Evolutionary conservation across 1,284 basidiomycete genomes (phyloP).

Genomic region (Phlebopus sp.): DNA sequence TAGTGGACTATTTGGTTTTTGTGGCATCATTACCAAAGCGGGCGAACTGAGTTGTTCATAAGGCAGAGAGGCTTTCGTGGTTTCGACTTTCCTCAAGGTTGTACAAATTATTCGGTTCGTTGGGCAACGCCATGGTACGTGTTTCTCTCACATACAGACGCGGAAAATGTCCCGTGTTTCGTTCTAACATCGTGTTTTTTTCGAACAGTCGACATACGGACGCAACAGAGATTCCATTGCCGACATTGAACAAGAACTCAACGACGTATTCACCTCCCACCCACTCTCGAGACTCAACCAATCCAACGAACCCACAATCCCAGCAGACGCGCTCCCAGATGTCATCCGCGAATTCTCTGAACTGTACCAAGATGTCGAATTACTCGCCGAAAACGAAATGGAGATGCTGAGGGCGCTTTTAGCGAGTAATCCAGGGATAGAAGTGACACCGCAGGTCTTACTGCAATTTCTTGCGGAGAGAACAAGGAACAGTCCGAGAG

Average conservation of each 20-base stretch:
- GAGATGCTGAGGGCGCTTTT: constrained; percentile 54
- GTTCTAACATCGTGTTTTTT: constrained; percentile 4
- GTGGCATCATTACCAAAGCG: constrained; percentile 16
- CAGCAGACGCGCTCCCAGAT: constrained; percentile 64
- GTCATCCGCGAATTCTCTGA: constrained; percentile 61
- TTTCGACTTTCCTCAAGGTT: constrained; percentile 4
- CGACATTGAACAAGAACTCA: constrained; percentile 65
- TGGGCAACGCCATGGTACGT: constrained; percentile 25
- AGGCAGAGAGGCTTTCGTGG: constrained; percentile 5
- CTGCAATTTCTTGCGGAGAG: constrained; percentile 63
- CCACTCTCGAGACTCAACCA: constrained; percentile 54
- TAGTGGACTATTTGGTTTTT: constrained; percentile 24
- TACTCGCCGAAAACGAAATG: constrained; percentile 59
- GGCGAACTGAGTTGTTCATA: not conserved
- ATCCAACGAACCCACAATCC: constrained; percentile 57
- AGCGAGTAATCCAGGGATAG: constrained; percentile 56
- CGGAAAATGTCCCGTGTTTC: constrained; percentile 8
- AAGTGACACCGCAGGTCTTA: constrained; percentile 65
- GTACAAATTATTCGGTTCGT: constrained; percentile 9
- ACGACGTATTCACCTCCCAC: constrained; percentile 63
- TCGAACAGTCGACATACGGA: constrained; percentile 38
- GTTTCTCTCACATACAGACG: not conserved
- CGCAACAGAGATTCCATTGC: constrained; percentile 63
- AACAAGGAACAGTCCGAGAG: constrained; percentile 48
- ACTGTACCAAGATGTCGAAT: constrained; percentile 52